phyloP scores from a whole-genome alignment of 768 basidiomycete species.

The Aureoboletus auriporus region DNA sequence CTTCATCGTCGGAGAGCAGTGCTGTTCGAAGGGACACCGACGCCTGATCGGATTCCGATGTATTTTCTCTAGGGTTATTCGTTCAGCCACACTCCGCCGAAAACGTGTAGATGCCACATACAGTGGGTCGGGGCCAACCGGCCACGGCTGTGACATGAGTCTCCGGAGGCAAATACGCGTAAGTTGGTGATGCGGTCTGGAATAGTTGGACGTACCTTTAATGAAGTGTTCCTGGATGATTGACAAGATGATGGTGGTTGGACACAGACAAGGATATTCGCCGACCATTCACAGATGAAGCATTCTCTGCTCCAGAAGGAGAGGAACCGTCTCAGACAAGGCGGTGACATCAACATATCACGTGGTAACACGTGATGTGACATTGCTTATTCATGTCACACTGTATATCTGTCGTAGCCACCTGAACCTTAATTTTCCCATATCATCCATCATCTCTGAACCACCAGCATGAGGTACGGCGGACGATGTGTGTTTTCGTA shows the following conservation, averaged over 20 bases:
- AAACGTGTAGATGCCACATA: slow-evolving; percentile 13
- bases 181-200: background rate
- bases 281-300: slow-evolving; percentile 11
- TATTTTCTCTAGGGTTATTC: slow-evolving; percentile 3
- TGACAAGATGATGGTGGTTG: background rate
- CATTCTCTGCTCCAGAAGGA: slow-evolving; percentile 2
- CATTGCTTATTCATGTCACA: slow-evolving; percentile 27
- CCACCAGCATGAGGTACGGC: slow-evolving; percentile 30
- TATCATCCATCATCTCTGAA: slow-evolving; percentile 14
- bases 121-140: slow-evolving; percentile 10
- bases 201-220: slow-evolving; percentile 6
- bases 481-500: background rate
- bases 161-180: slow-evolving; percentile 6
- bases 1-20: slow-evolving; percentile 25
- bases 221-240: background rate
- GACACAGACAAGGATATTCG: background rate
- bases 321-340: slow-evolving; percentile 17
- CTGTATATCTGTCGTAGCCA: slow-evolving; percentile 32
- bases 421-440: slow-evolving; percentile 25
- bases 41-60: slow-evolving; percentile 25
- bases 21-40: slow-evolving; percentile 27
- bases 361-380: slow-evolving; percentile 8
- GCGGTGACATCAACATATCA: slow-evolving; percentile 7
- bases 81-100: background rate
- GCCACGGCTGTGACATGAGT: slow-evolving; percentile 27